Evolutionary conservation across 495 filamentous ascomycete genomes (phyloP), one percentile per base, ranked within the genome.

Genomic region (Aspergillus baeticus): DNA sequence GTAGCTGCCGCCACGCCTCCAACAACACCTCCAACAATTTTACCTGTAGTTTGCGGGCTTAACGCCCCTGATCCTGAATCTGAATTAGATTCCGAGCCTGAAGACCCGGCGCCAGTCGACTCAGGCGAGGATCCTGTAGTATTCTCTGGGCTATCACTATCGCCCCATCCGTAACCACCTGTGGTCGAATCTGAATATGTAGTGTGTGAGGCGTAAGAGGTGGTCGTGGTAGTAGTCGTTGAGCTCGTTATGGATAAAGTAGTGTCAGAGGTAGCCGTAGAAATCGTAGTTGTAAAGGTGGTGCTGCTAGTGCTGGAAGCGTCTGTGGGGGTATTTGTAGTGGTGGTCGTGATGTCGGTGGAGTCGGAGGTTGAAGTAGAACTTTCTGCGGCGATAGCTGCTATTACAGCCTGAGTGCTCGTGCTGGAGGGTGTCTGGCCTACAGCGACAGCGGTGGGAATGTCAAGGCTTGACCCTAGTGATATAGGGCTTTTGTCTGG

Each of bases 1-100:
- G 82, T 77, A 13, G 84, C 69, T 10, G 81, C 86, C 39, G 85
- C 84, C 33, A 88, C 71, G 43, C 84, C 80, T 13, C 87, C 87
- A 20, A 89, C 76, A 6, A 90, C 83, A 17, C 86, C 82, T 13
- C 87, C 87, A 11, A 85, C 82, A 35, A 89, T 69, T 31, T 67
- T 64, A 29, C 64, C 60, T n/a, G 60, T 64, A 33, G 58, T 54
- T 51, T 59, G 49, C 13, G 64, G 72, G 31, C 54, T 54, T 20
- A 55, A 35, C 5, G 54, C 26, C 3, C 45, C 46, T 10, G 55
- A 37, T 18, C 45, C 26, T 14, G 46, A 37, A 10, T 20, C 46
- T 21, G 18, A 20, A 22, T 31, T 20, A 1, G 47, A 38, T 22
- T 29, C 14, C 11, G 36, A 17, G 36, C 15, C 36, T 38, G 15